These are phyloP conservation scores for Apiospora pterosperma DNA, from an alignment of 2,329 filamentous ascomycete genomes.

Conservation along the genomic window DNA sequence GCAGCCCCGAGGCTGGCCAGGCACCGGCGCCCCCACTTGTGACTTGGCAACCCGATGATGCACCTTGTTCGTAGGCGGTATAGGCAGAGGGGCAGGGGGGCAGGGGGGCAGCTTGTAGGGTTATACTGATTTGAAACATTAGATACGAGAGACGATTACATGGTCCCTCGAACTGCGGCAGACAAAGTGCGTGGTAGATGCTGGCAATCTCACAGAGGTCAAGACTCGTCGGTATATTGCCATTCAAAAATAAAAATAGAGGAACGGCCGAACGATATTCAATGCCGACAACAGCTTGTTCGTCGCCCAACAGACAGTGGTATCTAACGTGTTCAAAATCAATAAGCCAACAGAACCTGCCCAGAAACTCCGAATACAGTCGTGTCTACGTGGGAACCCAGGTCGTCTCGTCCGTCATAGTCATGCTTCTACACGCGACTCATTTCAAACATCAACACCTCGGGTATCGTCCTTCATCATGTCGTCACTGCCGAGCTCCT, in stretches of 20 bases:
- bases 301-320: background rate
- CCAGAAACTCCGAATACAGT: background rate
- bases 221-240: background rate
- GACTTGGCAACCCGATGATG: no score
- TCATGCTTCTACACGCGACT: background rate
- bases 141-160: no score
- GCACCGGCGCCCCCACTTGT: background rate
- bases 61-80: no score
- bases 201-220: background rate
- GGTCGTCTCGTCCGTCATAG: background rate
- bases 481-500: constrained; percentile 68
- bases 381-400: background rate
- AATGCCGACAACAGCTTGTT: background rate
- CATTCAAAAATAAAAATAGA: background rate
- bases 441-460: background rate
- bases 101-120: background rate
- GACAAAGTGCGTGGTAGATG: no score
- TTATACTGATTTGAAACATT: no score
- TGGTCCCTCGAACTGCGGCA: no score
- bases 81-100: no score
- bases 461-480: constrained; percentile 15
- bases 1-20: background rate
- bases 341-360: background rate
- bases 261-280: background rate
- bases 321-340: constrained; percentile 1